Evolutionary conservation across 1,284 basidiomycete genomes (phyloP), one percentile per base, ranked within the genome.

Genomic region (Puccinia triticina): DNA sequence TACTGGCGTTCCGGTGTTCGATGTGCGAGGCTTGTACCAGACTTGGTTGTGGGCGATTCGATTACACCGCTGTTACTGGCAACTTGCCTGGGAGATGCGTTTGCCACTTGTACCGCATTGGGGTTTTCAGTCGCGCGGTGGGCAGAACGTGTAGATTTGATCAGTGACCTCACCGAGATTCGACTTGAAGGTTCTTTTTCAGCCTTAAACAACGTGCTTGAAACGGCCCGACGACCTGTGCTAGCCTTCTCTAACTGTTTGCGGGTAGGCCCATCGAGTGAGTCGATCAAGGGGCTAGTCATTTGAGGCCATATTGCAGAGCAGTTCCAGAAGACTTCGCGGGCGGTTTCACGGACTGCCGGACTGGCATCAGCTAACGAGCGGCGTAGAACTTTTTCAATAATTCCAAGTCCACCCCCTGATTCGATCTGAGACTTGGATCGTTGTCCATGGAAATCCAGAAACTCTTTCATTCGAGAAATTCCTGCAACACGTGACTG

Each of bases 231-330:
- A 84, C 90, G 88, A 0, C 94, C 93, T 85, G 93, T 92, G 0
- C 89, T 91, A 75, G 79, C 79, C 87, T 93, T 95, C 86, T 96
- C 94, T 29, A 99, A 88, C 86, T 95, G 93, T 88, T 94, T 97
- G 84, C 91, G 90, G 2, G 91, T 92, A 0, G 88, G 87, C 0
- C 89, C 84, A 85, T 98, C 96, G 79, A 98, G 88, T 1, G 89
- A 86, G 53, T 91, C 90, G 79, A 95, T 85, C 79, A 99, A 90
- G 0, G 86, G 86, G 29, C 88, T 87, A 23, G 91, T 94, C 81
- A 90, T 89, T 32, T 91, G 91, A 43, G 90, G 90, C 94, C 94
- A 98, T 12, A 93, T 87, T 4, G 87, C 87, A 76, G 94, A 89
- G 85, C 94, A 95, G 34, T 89, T 88, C 94, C 95, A 98, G 87